phyloP scores from a whole-genome alignment of 2,329 filamentous ascomycete species.

The Colletotrichum noveboracense region DNA sequence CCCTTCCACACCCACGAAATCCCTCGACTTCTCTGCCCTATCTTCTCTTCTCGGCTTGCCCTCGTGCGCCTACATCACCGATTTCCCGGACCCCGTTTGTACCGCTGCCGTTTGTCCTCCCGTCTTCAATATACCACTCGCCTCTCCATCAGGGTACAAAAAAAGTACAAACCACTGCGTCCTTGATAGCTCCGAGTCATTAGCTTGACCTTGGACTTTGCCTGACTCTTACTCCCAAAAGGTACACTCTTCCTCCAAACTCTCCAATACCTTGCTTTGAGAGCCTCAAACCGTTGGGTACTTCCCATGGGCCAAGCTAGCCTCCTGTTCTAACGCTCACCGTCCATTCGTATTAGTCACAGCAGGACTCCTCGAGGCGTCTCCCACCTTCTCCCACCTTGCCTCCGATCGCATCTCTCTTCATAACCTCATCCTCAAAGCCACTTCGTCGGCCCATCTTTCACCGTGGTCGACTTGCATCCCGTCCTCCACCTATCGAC shows the following conservation, averaged over 20 bases:
- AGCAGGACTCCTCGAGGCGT: background rate
- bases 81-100: background rate
- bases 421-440: background rate
- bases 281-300: conserved; percentile 16
- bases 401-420: background rate
- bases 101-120: conserved; percentile 11
- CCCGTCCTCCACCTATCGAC: background rate
- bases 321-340: conserved; percentile 12
- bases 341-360: conserved; percentile 21
- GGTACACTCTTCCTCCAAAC: conserved; percentile 12
- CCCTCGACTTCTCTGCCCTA: conserved; percentile 12
- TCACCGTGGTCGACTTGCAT: background rate
- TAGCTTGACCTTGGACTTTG: conserved; percentile 25
- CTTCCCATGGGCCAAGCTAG: background rate
- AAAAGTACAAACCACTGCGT: conserved; percentile 3
- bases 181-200: conserved; percentile 24
- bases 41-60: background rate
- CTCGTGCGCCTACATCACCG: background rate
- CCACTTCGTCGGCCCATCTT: background rate
- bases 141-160: background rate
- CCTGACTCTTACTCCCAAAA: conserved; percentile 13
- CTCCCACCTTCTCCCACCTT: background rate
- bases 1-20: conserved; percentile 6
- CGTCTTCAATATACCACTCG: background rate
- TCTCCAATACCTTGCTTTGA: background rate